phyloP scores from a whole-genome alignment of 2,329 filamentous ascomycete species.

The Ilyonectria robusta region DNA sequence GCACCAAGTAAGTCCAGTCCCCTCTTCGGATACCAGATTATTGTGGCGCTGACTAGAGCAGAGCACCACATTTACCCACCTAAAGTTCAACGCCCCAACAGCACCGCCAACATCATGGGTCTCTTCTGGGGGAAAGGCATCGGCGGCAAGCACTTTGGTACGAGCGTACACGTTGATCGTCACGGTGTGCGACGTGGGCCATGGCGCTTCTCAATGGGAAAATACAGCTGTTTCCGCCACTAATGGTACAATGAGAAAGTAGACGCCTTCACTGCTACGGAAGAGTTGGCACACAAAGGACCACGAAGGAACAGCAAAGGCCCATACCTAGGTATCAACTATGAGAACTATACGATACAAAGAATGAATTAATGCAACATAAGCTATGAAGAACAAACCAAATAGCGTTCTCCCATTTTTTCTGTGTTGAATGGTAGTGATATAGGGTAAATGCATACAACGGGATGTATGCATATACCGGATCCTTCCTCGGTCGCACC shows the following conservation, averaged over 20 bases:
- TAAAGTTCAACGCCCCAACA: neutral
- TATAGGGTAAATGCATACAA: constrained; percentile 12
- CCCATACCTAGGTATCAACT: neutral
- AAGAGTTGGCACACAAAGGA: neutral
- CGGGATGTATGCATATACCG: constrained; percentile 20
- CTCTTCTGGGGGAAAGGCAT: constrained; percentile 63
- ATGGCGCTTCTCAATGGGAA: constrained; percentile 65
- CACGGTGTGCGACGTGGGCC: constrained; percentile 64
- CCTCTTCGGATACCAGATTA: neutral
- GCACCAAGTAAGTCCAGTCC: neutral
- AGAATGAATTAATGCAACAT: neutral
- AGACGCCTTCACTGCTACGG: neutral
- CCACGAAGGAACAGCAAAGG: neutral
- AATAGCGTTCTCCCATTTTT: neutral
- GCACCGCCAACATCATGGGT: constrained; percentile 54
- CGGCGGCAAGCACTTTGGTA: constrained; percentile 65
- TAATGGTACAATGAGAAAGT: constrained; percentile 5
- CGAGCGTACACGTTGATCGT: constrained; percentile 61
- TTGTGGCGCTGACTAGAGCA: constrained; percentile 14
- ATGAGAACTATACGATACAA: neutral
- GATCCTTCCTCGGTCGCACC: neutral
- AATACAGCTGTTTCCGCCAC: constrained; percentile 66
- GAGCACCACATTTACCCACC: neutral
- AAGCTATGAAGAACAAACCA: neutral
- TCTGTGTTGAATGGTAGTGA: neutral